Conservation (phyloP, 73 alveolate species). For the Diophrys appendiculata region DNA sequence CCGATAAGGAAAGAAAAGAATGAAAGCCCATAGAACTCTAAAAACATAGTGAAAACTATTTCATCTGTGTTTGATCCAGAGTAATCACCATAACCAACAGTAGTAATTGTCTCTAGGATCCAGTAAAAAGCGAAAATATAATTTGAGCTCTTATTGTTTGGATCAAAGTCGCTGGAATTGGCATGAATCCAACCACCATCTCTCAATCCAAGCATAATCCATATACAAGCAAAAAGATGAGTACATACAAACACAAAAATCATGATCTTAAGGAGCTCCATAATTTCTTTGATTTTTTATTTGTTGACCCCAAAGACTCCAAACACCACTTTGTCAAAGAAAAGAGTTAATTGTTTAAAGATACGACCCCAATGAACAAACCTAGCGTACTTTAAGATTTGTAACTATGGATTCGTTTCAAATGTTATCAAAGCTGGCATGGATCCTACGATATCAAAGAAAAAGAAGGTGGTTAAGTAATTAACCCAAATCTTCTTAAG, state of each 20-base stretch:
- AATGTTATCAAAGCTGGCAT: constrained; percentile 28
- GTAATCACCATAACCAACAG: constrained; percentile 55
- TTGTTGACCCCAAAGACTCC: constrained; percentile 3
- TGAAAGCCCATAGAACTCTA: neutral
- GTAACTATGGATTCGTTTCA: neutral
- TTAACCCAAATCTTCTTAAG: neutral
- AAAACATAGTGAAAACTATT: constrained; percentile 23
- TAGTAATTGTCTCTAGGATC: constrained; percentile 29
- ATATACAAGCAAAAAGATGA: neutral
- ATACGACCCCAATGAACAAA: constrained; percentile 20
- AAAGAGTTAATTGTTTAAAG: constrained; percentile 13
- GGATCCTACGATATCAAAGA: constrained; percentile 33
- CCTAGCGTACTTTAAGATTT: constrained; percentile 14
- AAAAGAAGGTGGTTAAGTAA: constrained; percentile 22
- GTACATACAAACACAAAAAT: neutral
- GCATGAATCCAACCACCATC: neutral
- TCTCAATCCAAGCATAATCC: neutral
- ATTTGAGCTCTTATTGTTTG: neutral
- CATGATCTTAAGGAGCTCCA: neutral
- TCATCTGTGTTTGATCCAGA: constrained; percentile 22
- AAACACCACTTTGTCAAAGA: constrained; percentile 26
- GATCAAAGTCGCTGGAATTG: constrained; percentile 7
- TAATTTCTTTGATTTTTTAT: neutral
- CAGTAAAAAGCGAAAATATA: constrained; percentile 38
- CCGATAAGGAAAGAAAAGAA: constrained; percentile 23